Evolutionary conservation across 805 yeast species (phyloP).

Genomic region (Debaryomyces hansenii): DNA sequence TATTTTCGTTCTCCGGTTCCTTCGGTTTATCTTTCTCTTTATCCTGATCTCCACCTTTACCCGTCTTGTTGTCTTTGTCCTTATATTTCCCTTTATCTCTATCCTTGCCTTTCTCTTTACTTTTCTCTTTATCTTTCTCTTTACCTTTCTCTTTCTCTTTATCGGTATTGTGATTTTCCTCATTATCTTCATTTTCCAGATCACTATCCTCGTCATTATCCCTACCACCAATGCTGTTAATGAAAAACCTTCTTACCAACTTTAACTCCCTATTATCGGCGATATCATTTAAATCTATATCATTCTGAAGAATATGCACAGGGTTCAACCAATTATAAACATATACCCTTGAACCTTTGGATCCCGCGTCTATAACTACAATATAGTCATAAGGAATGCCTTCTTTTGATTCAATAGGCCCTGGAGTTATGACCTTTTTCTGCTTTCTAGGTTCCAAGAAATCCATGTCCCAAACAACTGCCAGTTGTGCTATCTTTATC

Average conservation of each 20-base stretch:
- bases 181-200: conserved; percentile 3
- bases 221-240: conserved; percentile 7
- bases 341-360: conserved; percentile 63
- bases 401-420: conserved; percentile 37
- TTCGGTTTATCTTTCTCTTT: conserved; percentile 2
- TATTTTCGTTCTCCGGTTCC: not conserved
- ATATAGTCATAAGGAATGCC: conserved; percentile 60
- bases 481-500: no score
- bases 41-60: conserved; percentile 8
- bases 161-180: conserved; percentile 5
- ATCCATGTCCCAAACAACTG: conserved; percentile 5
- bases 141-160: conserved; percentile 5
- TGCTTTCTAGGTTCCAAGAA: conserved; percentile 4
- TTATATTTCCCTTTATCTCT: conserved; percentile 13
- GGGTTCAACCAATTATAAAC: conserved; percentile 58
- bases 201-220: conserved; percentile 8
- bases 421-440: conserved; percentile 15
- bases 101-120: conserved; percentile 4
- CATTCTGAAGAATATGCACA: conserved; percentile 21
- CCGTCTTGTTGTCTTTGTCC: conserved; percentile 3
- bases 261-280: conserved; percentile 3
- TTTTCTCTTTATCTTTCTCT: not conserved
- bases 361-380: conserved; percentile 64
- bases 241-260: conserved; percentile 12
- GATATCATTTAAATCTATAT: conserved; percentile 13